These are phyloP conservation scores for Crithidia fasciculata DNA, from an alignment of 208 protist species.

Conservation along the genomic window DNA sequence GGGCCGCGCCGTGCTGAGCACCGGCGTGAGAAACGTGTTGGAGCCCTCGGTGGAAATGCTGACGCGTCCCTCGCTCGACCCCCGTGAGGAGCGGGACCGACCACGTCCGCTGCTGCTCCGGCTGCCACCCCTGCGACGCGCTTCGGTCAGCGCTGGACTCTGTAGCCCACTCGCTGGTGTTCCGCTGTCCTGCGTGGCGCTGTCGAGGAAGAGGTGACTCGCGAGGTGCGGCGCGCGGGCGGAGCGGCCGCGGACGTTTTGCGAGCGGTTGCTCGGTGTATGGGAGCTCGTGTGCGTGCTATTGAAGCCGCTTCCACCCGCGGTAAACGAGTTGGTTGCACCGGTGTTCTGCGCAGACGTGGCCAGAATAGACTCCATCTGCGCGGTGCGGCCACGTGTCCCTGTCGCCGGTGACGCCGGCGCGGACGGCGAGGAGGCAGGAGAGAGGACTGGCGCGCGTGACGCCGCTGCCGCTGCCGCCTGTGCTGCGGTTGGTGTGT, in stretches of 20 bases:
- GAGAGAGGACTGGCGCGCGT: neutral
- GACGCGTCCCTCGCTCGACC: constrained; percentile 10
- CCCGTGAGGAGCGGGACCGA: constrained; percentile 11
- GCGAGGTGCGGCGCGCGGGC: constrained; percentile 26
- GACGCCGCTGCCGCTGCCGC: neutral
- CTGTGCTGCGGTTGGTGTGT: neutral
- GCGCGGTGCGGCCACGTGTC: neutral
- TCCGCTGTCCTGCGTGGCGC: neutral
- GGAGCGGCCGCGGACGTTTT: neutral
- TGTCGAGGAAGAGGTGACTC: constrained; percentile 32
- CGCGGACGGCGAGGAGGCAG: neutral
- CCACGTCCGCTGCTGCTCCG: constrained; percentile 17
- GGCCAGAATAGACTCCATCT: constrained; percentile 4
- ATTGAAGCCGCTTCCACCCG: neutral
- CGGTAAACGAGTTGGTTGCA: no score
- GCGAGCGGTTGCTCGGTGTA: neutral
- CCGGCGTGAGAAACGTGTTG: neutral
- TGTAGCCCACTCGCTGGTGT: constrained; percentile 7
- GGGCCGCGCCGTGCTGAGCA: constrained; percentile 10
- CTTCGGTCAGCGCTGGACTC: constrained; percentile 21
- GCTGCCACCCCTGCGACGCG: neutral
- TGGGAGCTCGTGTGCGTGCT: neutral
- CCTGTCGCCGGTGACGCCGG: neutral
- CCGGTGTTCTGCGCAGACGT: neutral
- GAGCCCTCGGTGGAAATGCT: constrained; percentile 24